Evolutionary conservation across 306 rosid genomes (phyloP).

Genomic region (Quercus robur): DNA sequence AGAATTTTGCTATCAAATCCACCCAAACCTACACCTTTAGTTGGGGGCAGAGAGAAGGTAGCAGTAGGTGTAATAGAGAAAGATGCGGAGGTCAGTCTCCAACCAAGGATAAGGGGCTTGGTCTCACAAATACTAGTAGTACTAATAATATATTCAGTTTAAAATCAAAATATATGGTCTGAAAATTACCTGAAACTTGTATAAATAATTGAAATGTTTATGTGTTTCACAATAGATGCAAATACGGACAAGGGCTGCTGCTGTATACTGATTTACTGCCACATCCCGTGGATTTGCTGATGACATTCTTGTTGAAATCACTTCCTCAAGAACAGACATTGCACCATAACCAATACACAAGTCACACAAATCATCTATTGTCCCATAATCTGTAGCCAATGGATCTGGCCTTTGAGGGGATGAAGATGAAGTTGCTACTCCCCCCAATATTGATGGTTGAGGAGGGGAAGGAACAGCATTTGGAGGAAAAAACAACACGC

Average conservation of each 20-base stretch:
- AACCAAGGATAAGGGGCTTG: background rate
- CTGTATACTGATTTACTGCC: slow-evolving; percentile 58
- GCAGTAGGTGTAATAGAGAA: background rate
- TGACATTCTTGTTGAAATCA: slow-evolving; percentile 74
- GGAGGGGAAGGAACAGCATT: slow-evolving; percentile 69
- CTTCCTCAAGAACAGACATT: slow-evolving; percentile 84
- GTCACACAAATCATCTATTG: slow-evolving; percentile 85
- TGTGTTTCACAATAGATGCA: slow-evolving; percentile 86
- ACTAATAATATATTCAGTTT: slow-evolving; percentile 12
- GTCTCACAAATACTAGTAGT: background rate
- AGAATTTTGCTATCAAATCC: background rate
- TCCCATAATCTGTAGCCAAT: slow-evolving; percentile 85
- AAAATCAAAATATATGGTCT: background rate
- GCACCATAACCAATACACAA: slow-evolving; percentile 83
- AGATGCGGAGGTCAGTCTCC: too few species aligned
- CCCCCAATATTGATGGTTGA: slow-evolving; percentile 57
- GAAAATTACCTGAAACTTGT: slow-evolving; percentile 73
- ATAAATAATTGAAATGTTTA: slow-evolving; percentile 81
- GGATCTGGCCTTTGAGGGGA: slow-evolving; percentile 92
- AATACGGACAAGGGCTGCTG: slow-evolving; percentile 74
- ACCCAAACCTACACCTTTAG: background rate
- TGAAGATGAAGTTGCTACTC: slow-evolving; percentile 59
- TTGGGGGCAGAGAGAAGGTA: background rate
- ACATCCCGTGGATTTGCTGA: slow-evolving; percentile 48
- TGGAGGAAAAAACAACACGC: slow-evolving; percentile 80